Percentiles rank a stretch among this genome's conserved stretches.
These are phyloP conservation scores for Cucumis sativus DNA, from an alignment of 306 rosid genomes.

Conservation along the genomic window Cucumber_9930_V3 NC_026658.2:4078001-4078500, in stretches of 20 bases:
- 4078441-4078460: not conserved
- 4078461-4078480: conserved; percentile 28
- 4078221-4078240: not conserved
- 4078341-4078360: not conserved
- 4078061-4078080: not conserved
- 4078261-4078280: not conserved
- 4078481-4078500: conserved; percentile 48
- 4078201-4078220: not conserved
- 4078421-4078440: not conserved
- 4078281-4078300: not conserved
- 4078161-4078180: not conserved
- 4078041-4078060: not conserved
- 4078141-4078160: not conserved
- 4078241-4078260: not conserved
- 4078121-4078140: not conserved
- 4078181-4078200: not conserved
- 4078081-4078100: not conserved
- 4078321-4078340: not conserved
- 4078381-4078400: not conserved
- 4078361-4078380: not conserved
- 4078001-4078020: not conserved
- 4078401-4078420: not conserved
- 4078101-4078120: not conserved
- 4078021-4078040: not conserved
- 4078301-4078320: not conserved